Evolutionary conservation across 345 rosid genomes (phyloP).

Genomic region (Eucalyptus microcorys): DNA sequence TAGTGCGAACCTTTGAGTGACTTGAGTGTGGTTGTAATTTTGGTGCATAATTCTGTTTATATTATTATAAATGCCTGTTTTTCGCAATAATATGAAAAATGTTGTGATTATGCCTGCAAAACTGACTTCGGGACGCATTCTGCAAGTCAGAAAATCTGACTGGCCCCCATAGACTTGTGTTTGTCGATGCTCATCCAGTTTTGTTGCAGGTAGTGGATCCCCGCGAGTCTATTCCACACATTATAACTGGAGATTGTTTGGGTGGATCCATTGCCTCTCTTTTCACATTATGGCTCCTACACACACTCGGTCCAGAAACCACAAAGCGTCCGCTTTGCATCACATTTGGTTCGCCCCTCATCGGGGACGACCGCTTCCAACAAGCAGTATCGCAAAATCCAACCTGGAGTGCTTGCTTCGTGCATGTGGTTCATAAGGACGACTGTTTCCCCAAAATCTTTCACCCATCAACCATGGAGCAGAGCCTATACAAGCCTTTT

Average conservation of each 20-base stretch:
- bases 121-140: not conserved
- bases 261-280: slow-evolving; percentile 71
- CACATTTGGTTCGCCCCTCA: slow-evolving; percentile 53
- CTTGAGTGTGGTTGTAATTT: not conserved
- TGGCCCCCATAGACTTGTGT: not conserved
- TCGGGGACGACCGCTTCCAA: slow-evolving; percentile 28
- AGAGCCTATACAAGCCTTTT: slow-evolving; percentile 23
- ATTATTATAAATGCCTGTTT: not conserved
- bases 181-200: not conserved
- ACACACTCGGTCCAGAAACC: not conserved
- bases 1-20: not conserved
- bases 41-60: not conserved
- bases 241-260: slow-evolving; percentile 39
- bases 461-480: not conserved
- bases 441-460: slow-evolving; percentile 19
- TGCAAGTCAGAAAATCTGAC: not conserved
- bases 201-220: not conserved
- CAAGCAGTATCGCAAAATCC: slow-evolving; percentile 10
- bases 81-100: not conserved
- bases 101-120: not conserved
- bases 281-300: slow-evolving; percentile 49
- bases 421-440: slow-evolving; percentile 26
- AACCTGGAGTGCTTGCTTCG: slow-evolving; percentile 38
- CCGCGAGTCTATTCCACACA: not conserved
- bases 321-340: slow-evolving; percentile 37